Evolutionary conservation across 805 yeast species (phyloP).

Genomic region (Saccharomycopsis sp.): DNA sequence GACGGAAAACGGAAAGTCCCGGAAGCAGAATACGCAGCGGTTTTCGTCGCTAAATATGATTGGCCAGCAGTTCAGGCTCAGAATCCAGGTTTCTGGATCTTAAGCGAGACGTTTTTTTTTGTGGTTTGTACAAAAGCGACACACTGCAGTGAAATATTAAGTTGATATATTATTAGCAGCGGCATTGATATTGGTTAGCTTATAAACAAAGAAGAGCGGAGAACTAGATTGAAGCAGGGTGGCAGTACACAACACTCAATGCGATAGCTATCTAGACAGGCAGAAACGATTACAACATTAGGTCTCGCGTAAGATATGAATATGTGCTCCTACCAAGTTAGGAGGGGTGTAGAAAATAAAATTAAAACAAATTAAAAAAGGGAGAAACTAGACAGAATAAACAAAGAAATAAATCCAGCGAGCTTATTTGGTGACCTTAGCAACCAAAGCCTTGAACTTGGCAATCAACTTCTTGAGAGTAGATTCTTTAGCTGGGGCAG

Average conservation of each 20-base stretch:
- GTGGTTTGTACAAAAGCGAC: background rate
- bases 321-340: background rate
- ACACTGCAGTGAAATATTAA: background rate
- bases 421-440: conserved; percentile 18
- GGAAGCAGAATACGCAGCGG: background rate
- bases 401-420: background rate
- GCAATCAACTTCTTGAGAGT: conserved; percentile 17
- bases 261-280: background rate
- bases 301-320: background rate
- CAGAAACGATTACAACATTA: background rate
- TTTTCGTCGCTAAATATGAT: background rate
- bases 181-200: background rate
- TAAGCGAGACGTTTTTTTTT: background rate
- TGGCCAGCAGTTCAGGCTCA: background rate
- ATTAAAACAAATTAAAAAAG: background rate
- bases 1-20: background rate
- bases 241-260: too few species aligned
- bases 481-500: conserved; percentile 14
- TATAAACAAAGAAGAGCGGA: background rate
- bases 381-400: background rate
- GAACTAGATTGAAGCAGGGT: too few species aligned
- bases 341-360: background rate
- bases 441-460: conserved; percentile 20
- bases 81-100: background rate
- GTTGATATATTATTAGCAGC: background rate